A percentile compares a stretch with the other conserved stretches of the same genome.
phyloP scores from a whole-genome alignment of 306 rosid species.

The Purshia tridentata region DNA sequence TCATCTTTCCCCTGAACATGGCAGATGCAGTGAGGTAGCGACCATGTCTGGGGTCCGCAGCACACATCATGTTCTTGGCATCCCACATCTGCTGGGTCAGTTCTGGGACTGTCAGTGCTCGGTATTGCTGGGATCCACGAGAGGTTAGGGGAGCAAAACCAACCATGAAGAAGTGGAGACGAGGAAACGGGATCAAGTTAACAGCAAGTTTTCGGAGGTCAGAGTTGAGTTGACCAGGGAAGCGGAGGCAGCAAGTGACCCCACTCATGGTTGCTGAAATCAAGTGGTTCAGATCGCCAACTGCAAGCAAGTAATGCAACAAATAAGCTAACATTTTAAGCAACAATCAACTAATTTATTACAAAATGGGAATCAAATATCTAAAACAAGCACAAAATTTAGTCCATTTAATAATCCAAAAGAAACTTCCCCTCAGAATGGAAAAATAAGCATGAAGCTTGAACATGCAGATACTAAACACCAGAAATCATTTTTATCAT shows the following conservation, averaged over 20 bases:
- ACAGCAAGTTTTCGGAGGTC: conserved; percentile 30
- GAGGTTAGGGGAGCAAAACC: conserved; percentile 27
- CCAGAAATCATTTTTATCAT: too few species aligned
- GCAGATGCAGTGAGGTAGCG: conserved; percentile 11
- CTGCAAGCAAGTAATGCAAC: conserved; percentile 10
- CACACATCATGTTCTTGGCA: conserved; percentile 15
- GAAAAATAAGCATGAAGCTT: too few species aligned
- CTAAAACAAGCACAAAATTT: too few species aligned
- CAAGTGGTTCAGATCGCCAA: conserved; percentile 29
- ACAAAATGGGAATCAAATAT: too few species aligned
- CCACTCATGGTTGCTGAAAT: conserved; percentile 31
- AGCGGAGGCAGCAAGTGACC: conserved; percentile 31
- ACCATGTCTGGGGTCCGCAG: conserved; percentile 12
- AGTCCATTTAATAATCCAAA: too few species aligned
- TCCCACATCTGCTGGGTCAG: conserved; percentile 29
- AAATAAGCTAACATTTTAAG: not conserved
- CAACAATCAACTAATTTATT: not conserved
- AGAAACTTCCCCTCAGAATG: too few species aligned
- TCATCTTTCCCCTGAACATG: too few species aligned
- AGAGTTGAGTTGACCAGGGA: conserved; percentile 30
- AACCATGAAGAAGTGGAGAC: conserved; percentile 30
- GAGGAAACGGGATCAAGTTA: conserved; percentile 27
- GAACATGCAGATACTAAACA: too few species aligned
- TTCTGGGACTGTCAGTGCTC: conserved; percentile 26
- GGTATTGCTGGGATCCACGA: conserved; percentile 25